These are phyloP conservation scores for Phytophthora niederhauseri DNA, from an alignment of 352 stramenopile species.

Conservation along the genomic window DNA sequence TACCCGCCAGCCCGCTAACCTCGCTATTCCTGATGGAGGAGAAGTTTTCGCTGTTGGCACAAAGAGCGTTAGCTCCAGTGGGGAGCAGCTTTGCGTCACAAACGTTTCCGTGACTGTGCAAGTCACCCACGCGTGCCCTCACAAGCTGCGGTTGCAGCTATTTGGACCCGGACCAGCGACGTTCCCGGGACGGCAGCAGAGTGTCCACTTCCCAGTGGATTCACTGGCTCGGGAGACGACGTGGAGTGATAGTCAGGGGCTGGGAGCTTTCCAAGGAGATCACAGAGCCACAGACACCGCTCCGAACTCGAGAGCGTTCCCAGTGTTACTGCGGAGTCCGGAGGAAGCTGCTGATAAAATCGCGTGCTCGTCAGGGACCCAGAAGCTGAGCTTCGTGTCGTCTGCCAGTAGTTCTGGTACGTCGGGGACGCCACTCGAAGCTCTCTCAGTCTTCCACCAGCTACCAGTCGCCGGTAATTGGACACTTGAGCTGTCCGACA, in stretches of 20 bases:
- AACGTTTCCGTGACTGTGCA: slow-evolving; percentile 53
- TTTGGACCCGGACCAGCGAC: slow-evolving; percentile 65
- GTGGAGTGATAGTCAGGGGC: slow-evolving; percentile 51
- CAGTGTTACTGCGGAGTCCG: slow-evolving; percentile 51
- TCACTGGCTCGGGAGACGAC: slow-evolving; percentile 41
- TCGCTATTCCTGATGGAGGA: slow-evolving; percentile 54
- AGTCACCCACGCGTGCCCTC: slow-evolving; percentile 60
- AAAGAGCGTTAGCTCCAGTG: slow-evolving; percentile 31
- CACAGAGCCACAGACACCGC: slow-evolving; percentile 40
- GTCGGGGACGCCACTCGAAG: slow-evolving; percentile 39
- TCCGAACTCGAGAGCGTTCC: slow-evolving; percentile 51
- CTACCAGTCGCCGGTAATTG: slow-evolving; percentile 58
- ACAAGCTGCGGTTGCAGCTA: slow-evolving; percentile 60
- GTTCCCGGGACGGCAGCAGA: slow-evolving; percentile 55
- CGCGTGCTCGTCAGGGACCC: slow-evolving; percentile 32
- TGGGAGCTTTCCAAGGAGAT: slow-evolving; percentile 29
- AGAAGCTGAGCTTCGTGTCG: slow-evolving; percentile 47
- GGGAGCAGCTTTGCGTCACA: slow-evolving; percentile 50
- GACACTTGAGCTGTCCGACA: slow-evolving; percentile 63
- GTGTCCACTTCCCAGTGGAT: slow-evolving; percentile 41
- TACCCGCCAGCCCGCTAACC: slow-evolving; percentile 37
- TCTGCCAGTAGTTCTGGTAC: background rate
- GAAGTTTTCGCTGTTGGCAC: slow-evolving; percentile 58
- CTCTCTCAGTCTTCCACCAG: slow-evolving; percentile 63
- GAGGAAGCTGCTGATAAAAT: slow-evolving; percentile 42